A percentile compares a stretch with the other conserved stretches of the same genome.
phyloP scores from a whole-genome alignment of 2,329 filamentous ascomycete species.

The Beauveria australis region DNA sequence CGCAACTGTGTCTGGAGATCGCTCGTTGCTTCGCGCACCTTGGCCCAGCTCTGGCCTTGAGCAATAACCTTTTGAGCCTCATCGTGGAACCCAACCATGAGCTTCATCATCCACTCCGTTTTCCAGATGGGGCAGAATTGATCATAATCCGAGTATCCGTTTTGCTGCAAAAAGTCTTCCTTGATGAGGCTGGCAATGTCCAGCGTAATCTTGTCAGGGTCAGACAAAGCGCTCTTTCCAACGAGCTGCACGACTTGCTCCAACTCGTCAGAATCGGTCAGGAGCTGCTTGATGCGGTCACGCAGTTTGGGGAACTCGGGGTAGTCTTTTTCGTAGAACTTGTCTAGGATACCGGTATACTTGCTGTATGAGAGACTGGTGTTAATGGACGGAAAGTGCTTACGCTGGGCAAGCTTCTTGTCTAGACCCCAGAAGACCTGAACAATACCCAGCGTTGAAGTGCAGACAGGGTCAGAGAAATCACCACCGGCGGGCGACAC shows the following conservation, averaged over 20 bases:
- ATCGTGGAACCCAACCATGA: slow-evolving; percentile 96
- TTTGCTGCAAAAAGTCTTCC: slow-evolving; percentile 98
- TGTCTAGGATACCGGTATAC: slow-evolving; percentile 82
- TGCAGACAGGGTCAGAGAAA: slow-evolving; percentile 97
- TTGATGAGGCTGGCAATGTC: slow-evolving; percentile 88
- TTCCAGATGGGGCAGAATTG: slow-evolving; percentile 99
- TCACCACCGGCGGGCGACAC: slow-evolving; percentile 97
- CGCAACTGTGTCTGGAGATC: slow-evolving; percentile 80
- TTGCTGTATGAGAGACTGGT: slow-evolving; percentile 93
- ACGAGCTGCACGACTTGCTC: slow-evolving; percentile 98
- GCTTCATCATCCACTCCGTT: slow-evolving; percentile 99
- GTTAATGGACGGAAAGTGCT: slow-evolving; percentile 99
- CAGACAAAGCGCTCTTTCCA: slow-evolving; percentile 91
- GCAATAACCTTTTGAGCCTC: slow-evolving; percentile 92
- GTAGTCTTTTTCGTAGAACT: slow-evolving; percentile 87
- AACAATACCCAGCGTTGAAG: slow-evolving; percentile 88
- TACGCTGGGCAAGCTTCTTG: slow-evolving; percentile 98
- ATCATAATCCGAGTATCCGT: slow-evolving; percentile 98
- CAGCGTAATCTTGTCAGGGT: slow-evolving; percentile 95
- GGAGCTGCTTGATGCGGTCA: slow-evolving; percentile 86
- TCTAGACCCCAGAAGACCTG: slow-evolving; percentile 99
- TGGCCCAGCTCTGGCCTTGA: slow-evolving; percentile 85
- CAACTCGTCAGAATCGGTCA: slow-evolving; percentile 91
- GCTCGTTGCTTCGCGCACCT: slow-evolving; percentile 81
- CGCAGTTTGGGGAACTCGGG: slow-evolving; percentile 90